Conservation (phyloP, 2,329 filamentous ascomycete species). For the Paraphoma chrysanthemicola region DNA sequence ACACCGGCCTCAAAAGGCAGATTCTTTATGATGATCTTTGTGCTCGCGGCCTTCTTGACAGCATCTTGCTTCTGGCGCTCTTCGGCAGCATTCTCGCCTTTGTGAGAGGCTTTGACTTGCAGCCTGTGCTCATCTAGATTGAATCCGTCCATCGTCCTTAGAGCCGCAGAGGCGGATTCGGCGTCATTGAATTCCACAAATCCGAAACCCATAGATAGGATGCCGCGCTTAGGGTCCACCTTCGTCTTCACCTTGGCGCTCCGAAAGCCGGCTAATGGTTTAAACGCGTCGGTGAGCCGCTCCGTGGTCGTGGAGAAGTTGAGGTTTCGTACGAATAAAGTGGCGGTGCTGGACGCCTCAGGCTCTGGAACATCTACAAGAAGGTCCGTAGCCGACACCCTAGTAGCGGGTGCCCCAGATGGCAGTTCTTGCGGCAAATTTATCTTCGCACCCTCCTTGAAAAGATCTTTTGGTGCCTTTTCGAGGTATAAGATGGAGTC, state of each 20-base stretch:
- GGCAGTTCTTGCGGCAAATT: slow-evolving; percentile 45
- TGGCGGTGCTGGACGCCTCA: slow-evolving; percentile 70
- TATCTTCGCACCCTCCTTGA: slow-evolving; percentile 52
- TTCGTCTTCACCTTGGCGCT: slow-evolving; percentile 93
- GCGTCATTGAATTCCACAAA: slow-evolving; percentile 89
- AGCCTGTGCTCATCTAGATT: slow-evolving; percentile 87
- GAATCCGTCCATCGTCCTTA: slow-evolving; percentile 86
- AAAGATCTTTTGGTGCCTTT: slow-evolving; percentile 86
- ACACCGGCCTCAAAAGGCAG: slow-evolving; percentile 83
- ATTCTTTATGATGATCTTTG: slow-evolving; percentile 98
- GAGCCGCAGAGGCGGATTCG: slow-evolving; percentile 77
- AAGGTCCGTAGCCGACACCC: slow-evolving; percentile 73
- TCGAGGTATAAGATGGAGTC: slow-evolving; percentile 92
- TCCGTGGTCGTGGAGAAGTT: slow-evolving; percentile 88
- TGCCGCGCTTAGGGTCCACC: slow-evolving; percentile 87
- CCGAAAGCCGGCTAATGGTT: slow-evolving; percentile 83
- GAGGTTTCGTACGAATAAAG: slow-evolving; percentile 91
- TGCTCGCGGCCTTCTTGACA: slow-evolving; percentile 80
- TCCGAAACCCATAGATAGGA: slow-evolving; percentile 92
- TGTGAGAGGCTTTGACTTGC: slow-evolving; percentile 85
- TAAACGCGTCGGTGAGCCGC: slow-evolving; percentile 78
- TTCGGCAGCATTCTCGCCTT: slow-evolving; percentile 84
- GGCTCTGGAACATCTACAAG: slow-evolving; percentile 65
- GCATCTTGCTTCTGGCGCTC: slow-evolving; percentile 83
- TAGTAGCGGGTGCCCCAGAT: slow-evolving; percentile 48